Percentiles rank a stretch among this genome's conserved stretches.
Evolutionary conservation across 192 early-diverging fungal genomes (phyloP).

Genomic region (Entomortierella lignicola): DNA sequence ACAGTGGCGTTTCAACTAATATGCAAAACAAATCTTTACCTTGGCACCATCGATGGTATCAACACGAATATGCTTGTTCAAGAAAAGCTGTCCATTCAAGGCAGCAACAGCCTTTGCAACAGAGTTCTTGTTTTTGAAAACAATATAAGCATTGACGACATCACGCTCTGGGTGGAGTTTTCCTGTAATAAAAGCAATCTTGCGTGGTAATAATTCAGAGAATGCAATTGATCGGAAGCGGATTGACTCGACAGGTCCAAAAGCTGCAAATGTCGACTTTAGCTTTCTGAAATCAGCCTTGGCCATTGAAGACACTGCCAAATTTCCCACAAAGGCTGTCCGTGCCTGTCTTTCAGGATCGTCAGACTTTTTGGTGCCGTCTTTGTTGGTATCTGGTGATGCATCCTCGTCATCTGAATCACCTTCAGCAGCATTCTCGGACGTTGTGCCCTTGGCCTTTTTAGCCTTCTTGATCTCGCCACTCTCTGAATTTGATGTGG

Average conservation of each 20-base stretch:
- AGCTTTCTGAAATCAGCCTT: conserved; percentile 75
- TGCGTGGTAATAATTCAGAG: conserved; percentile 74
- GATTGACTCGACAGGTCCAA: conserved; percentile 84
- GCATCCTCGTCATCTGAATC: conserved; percentile 55
- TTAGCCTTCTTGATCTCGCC: conserved; percentile 27
- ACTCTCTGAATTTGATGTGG: neutral
- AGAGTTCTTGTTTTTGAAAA: conserved; percentile 72
- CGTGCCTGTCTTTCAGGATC: conserved; percentile 72
- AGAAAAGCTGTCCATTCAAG: conserved; percentile 85
- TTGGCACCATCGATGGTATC: conserved; percentile 68
- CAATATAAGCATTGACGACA: conserved; percentile 90
- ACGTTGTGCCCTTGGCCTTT: conserved; percentile 27
- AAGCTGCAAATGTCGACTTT: conserved; percentile 70
- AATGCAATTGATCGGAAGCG: conserved; percentile 93
- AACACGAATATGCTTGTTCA: conserved; percentile 90
- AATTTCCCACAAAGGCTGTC: conserved; percentile 96
- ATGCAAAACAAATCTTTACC: conserved; percentile 31
- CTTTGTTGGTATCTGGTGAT: conserved; percentile 54
- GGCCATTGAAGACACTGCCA: conserved; percentile 67
- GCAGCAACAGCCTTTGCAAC: conserved; percentile 67
- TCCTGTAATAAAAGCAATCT: conserved; percentile 84
- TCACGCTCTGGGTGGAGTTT: conserved; percentile 88
- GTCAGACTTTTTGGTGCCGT: conserved; percentile 52
- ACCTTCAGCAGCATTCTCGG: conserved; percentile 15
- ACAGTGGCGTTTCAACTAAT: no score